Base-by-base conservation (phyloP, 768 basidiomycete genomes). In the Boletellus ananiceps region DNA sequence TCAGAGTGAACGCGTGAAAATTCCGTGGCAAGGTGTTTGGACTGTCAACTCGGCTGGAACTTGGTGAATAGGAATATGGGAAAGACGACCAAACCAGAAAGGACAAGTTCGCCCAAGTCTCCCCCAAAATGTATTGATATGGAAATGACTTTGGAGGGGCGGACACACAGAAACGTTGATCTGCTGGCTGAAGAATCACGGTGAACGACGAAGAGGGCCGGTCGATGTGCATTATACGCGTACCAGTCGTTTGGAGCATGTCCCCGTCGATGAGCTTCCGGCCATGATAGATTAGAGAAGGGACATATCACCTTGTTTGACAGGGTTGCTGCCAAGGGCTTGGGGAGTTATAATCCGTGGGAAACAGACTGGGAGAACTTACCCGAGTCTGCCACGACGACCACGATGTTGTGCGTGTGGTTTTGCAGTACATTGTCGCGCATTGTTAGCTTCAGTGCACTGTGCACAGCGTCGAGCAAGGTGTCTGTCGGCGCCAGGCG, bases 191-290 rank as follows among this genome's bases (percentile, higher is more conserved):
- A 62, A 8, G 66, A 69, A 40, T 77, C 69, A 13, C 58, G 56
- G 2, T 73, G 68, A 12, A 84, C 74, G 54, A 93, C 68, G 57
- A 82, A 90, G 46, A 94, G 69, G 1, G 91, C 92, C 66, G 93
- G 92, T 33, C 78, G 72, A 29, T 65, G 60, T 58, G 76, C 77
- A 55, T 91, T 86, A 65, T 90, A 80, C 4, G 55, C 46, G 62
- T 80, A 83, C 18, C 57, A 62, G 50, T 86, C 84, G 0, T 68
- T 74, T 3, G 71, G 54, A 15, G 65, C 68, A 1, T 86, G 72
- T 0, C 86, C 84, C 21, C 65, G 0, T 92, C 77, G 15, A 80
- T 57, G 13, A 93, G 61, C 51, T 74, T 74, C 47, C 84, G 71
- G 0, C 76, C 78, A 14, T 74, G 76, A 1, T 81, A 73, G 34